A percentile compares a stretch with the other conserved stretches of the same genome.
Conservation (phyloP, 768 basidiomycete species). For the Pulveroboletus sp. region DNA sequence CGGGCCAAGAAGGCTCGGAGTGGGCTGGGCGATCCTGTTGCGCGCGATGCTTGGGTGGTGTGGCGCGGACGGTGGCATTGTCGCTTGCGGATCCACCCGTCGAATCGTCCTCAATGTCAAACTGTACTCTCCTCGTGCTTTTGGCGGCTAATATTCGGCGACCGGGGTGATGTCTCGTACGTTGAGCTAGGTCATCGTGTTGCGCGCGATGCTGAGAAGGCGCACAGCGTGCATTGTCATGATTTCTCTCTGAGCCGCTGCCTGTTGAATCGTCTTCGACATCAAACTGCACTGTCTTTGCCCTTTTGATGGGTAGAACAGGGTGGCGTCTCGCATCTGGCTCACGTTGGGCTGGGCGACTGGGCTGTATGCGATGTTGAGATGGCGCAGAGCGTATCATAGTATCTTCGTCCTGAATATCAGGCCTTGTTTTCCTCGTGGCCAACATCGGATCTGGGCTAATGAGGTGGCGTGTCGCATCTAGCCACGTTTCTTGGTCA, state of each 20-base stretch:
- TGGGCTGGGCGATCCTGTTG: background rate
- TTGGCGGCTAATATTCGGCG: background rate
- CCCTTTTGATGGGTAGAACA: background rate
- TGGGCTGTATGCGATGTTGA: no score
- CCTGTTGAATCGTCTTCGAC: background rate
- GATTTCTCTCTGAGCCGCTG: no score
- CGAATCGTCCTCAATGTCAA: conserved; percentile 3
- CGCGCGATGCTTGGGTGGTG: conserved; percentile 2
- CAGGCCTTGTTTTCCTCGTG: no score
- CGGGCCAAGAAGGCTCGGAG: background rate
- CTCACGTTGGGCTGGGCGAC: no score
- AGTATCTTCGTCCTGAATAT: no score
- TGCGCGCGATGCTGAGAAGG: no score
- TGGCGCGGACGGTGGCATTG: conserved; percentile 10
- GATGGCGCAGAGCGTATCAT: no score
- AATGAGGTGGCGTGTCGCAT: background rate
- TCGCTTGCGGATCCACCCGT: conserved; percentile 10
- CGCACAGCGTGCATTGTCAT: no score
- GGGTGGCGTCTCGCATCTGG: conserved; percentile 6
- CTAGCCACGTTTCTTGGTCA: conserved; percentile 2
- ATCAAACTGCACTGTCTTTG: conserved; percentile 17
- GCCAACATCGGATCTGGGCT: no score
- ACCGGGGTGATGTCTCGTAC: background rate
- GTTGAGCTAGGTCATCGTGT: no score
- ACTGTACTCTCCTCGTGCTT: conserved; percentile 14